Base-by-base conservation (phyloP, 495 filamentous ascomycete species). In the Xylaria flabelliformis region DNA sequence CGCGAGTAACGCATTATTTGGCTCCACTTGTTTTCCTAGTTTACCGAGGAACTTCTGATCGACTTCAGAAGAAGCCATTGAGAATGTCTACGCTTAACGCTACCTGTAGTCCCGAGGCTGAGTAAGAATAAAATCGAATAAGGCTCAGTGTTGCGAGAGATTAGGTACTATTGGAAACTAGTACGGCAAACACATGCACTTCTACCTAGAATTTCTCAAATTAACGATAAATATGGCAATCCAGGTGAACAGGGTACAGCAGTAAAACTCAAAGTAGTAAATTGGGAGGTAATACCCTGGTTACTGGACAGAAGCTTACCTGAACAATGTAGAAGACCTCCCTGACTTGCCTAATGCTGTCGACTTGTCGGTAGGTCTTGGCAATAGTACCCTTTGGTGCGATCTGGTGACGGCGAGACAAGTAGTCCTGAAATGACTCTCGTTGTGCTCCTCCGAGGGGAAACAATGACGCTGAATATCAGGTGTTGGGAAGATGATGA, bases 1-100 rank as follows among this genome's bases (percentile, higher is more conserved):
- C 17, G 94, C 92, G 53, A 98, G 89, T 5, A 92, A 85, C 13
- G 92, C 90, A 76, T 93, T 94, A 74, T 91, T 88, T 55, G 85
- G 81, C 74, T 89, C 87, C 72, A 91, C 94, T 46, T 87, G 84
- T 80, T 90, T 91, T 74, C 96, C 95, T 75, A 97, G 91, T 75
- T 89, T 89, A 80, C 93, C 94, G 74, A 99, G 86, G 82, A 94
- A 97, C 83, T 98, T 98, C 84, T 97, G 94, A 80, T 98, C 96
- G 56, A 98, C 93, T 81, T 97, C 94, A 61, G 94, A 94, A 80
- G 93, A 94, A 81, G 97, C 95, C 96, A 98, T 98, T 71, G 79
- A 65, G 62, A 34, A 32, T 59, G 21, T 55, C 29, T 34, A 39
- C 9, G 26, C 8, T 34, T 56, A 15, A 32, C 26, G n/a, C 4